These are phyloP conservation scores for Limonomyces culmigenus DNA, from an alignment of 1,284 basidiomycete species.

Conservation along the genomic window DNA sequence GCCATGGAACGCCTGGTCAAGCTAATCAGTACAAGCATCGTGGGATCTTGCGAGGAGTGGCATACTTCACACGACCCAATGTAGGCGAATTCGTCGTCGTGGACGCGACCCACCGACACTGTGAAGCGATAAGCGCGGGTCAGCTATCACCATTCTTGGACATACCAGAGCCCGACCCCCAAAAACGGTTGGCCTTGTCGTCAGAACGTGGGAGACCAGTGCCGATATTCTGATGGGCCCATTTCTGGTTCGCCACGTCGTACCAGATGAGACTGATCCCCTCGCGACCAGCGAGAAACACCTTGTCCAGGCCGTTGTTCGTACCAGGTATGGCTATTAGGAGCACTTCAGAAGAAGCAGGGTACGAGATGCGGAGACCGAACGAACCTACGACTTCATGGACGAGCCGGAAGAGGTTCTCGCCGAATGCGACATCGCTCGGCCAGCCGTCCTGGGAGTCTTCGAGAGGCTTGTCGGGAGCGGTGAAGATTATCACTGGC, in stretches of 20 bases:
- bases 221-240: slow-evolving; percentile 8
- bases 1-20: slow-evolving; percentile 14
- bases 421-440: slow-evolving; percentile 5
- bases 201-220: slow-evolving; percentile 10
- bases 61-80: slow-evolving; percentile 13
- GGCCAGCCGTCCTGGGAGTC: slow-evolving; percentile 6
- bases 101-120: slow-evolving; percentile 11
- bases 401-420: slow-evolving; percentile 10
- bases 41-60: neutral
- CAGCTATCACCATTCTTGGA: neutral
- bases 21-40: neutral
- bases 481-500: slow-evolving; percentile 13
- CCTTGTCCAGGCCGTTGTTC: slow-evolving; percentile 10
- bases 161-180: slow-evolving; percentile 11
- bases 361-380: neutral
- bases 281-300: slow-evolving; percentile 13
- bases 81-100: slow-evolving; percentile 13
- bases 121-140: neutral
- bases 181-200: slow-evolving; percentile 8
- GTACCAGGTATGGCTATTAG: slow-evolving; percentile 9
- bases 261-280: slow-evolving; percentile 13
- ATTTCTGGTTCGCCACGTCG: slow-evolving; percentile 7
- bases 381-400: slow-evolving; percentile 10
- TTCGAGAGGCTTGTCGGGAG: slow-evolving; percentile 7
- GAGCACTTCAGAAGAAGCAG: neutral